Conservation (phyloP, 2,329 filamentous ascomycete genomes). For the Lanzia echinophila region DNA sequence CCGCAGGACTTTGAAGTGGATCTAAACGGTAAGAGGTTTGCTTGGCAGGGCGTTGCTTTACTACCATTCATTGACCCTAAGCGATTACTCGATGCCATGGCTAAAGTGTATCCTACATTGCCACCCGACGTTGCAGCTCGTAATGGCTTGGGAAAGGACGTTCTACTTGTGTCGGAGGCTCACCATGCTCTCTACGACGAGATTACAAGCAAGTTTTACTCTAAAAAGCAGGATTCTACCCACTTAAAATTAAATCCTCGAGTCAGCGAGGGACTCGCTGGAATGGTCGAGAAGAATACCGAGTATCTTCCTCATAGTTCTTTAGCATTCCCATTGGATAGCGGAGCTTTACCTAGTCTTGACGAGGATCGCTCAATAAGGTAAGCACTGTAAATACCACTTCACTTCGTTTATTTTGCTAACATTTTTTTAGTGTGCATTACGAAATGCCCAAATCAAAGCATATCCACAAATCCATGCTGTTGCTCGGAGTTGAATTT, state of each 20-base stretch:
- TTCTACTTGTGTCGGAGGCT: slow-evolving; percentile 75
- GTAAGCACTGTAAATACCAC: slow-evolving; percentile 42
- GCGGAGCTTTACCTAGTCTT: slow-evolving; percentile 64
- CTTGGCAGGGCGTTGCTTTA: slow-evolving; percentile 92
- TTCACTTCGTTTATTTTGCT: slow-evolving; percentile 1
- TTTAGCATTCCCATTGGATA: slow-evolving; percentile 69
- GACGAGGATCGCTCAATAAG: slow-evolving; percentile 83
- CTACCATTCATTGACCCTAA: slow-evolving; percentile 95
- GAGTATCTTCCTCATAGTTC: slow-evolving; percentile 78
- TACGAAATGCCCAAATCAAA: slow-evolving; percentile 73
- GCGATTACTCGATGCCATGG: slow-evolving; percentile 74
- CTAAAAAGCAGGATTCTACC: slow-evolving; percentile 67
- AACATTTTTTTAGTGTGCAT: slow-evolving; percentile 54
- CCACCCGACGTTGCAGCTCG: slow-evolving; percentile 69
- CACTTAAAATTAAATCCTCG: slow-evolving; percentile 69
- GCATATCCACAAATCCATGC: slow-evolving; percentile 85
- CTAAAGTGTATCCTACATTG: slow-evolving; percentile 72
- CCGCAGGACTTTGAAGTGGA: slow-evolving; percentile 91
- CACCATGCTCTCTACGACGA: slow-evolving; percentile 78
- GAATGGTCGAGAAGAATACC: slow-evolving; percentile 74
- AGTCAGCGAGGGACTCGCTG: slow-evolving; percentile 70
- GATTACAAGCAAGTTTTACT: slow-evolving; percentile 79
- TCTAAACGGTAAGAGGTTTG: slow-evolving; percentile 95
- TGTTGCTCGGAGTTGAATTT: slow-evolving; percentile 75
- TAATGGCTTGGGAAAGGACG: slow-evolving; percentile 74